Base-by-base conservation (phyloP, 1,284 basidiomycete genomes). In the Puccinia polysora region DNA sequence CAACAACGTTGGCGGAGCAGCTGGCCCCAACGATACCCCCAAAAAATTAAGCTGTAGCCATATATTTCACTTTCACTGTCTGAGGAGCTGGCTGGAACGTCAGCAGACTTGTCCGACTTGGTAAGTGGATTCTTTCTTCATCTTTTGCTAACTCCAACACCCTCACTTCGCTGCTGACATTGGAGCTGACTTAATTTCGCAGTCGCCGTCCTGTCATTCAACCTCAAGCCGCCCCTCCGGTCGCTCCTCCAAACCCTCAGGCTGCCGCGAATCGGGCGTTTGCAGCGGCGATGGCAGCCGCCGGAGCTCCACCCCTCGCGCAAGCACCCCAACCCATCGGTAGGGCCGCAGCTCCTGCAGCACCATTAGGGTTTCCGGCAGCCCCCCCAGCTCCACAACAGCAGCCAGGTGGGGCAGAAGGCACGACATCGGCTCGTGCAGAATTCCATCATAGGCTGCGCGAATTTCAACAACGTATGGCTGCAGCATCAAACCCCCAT, bases 61-160 rank as follows among this genome's bases (percentile, higher is more conserved):
- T 80, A 88, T 97, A 56, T 98, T 99, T 83, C 96, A 98, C 81
- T 96, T 97, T 80, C 88, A 97, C 78, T 98, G 96, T 80, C 84
- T 99, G 62, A 85, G 92, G 55, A 94, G 91, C 34, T 99, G 96
- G 96, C 84, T 99, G 32, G 96, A 99, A 80, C 85, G 96, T 58
- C 96, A 99, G 80, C 85, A 86, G 76, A 85, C 83, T 77, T 97
- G 95, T 80, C 95, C 95, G 0, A 97, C 95, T 40, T 98, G 96
- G 92, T 94, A 73, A 80, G 86, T 80, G 6, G 63, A 40, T 18
- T 62, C 34, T 62, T 20, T 50, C 10, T 36, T 30, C 12, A 28
- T n/a, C 2, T 50, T 38, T 30, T 43, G n/a, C 15, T 50, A 8
- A 14, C 28, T n/a, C n/a, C n/a, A n/a, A n/a, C 25, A 62, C 25